Evolutionary conservation across 345 rosid species (phyloP).

Genomic region (Eucalyptus marginata): DNA sequence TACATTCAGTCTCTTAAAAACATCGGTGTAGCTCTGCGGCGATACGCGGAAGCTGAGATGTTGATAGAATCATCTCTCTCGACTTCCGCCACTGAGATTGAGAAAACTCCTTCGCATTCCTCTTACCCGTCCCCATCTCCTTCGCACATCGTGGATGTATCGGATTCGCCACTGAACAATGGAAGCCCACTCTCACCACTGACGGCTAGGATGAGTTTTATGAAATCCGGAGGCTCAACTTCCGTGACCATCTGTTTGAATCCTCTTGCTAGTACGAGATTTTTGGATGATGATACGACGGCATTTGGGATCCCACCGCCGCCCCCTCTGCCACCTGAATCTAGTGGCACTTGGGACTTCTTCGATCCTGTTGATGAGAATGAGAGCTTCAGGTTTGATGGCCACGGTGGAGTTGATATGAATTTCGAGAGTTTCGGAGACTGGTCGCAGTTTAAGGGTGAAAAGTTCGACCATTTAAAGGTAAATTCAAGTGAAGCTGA

Average conservation of each 20-base stretch:
- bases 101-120: conserved; percentile 67
- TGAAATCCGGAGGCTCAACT: conserved; percentile 24
- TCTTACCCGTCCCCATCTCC: conserved; percentile 70
- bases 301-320: conserved; percentile 36
- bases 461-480: conserved; percentile 3
- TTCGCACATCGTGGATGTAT: conserved; percentile 32
- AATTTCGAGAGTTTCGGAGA: conserved; percentile 24
- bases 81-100: conserved; percentile 63
- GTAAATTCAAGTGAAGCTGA: neutral
- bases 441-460: conserved; percentile 18
- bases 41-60: conserved; percentile 66
- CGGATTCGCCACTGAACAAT: conserved; percentile 51
- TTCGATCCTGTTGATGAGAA: conserved; percentile 55
- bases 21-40: conserved; percentile 67
- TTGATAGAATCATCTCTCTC: conserved; percentile 53
- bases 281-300: conserved; percentile 20
- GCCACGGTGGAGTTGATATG: conserved; percentile 20
- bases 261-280: conserved; percentile 13
- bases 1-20: conserved; percentile 63
- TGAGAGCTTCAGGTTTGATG: conserved; percentile 54
- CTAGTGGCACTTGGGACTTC: conserved; percentile 66
- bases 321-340: conserved; percentile 46
- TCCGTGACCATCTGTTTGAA: conserved; percentile 46
- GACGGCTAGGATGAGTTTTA: conserved; percentile 31
- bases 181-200: conserved; percentile 23